Percentiles rank a stretch among this genome's conserved stretches.
Evolutionary conservation across 768 basidiomycete species (phyloP).

Genomic region (Mycena epipterygia): DNA sequence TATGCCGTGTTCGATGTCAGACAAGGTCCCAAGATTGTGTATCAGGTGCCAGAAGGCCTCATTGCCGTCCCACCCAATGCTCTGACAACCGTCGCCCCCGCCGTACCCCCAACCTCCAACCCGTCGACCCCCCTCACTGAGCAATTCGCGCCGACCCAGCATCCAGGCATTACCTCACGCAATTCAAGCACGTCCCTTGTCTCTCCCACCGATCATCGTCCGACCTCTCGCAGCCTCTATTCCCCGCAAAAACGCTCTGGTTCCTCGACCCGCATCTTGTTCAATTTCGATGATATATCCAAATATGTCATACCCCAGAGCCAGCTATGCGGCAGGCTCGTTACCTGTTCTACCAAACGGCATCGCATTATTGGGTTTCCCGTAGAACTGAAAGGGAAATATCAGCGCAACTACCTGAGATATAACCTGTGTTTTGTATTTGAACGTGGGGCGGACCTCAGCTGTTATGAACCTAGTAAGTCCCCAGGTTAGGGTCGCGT

Average conservation of each 20-base stretch:
- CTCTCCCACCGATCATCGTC: slow-evolving; percentile 61
- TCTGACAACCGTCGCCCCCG: slow-evolving; percentile 36
- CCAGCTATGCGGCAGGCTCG: slow-evolving; percentile 88
- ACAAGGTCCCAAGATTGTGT: slow-evolving; percentile 90
- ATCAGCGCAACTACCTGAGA: slow-evolving; percentile 89
- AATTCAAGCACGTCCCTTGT: slow-evolving; percentile 66
- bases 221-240: slow-evolving; percentile 56
- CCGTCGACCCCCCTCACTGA: slow-evolving; percentile 51
- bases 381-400: slow-evolving; percentile 80
- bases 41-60: slow-evolving; percentile 94
- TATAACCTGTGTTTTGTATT: slow-evolving; percentile 99
- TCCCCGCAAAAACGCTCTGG: slow-evolving; percentile 63
- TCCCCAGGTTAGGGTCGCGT: not conserved
- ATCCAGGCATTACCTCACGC: slow-evolving; percentile 54
- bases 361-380: slow-evolving; percentile 96
- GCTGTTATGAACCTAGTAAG: slow-evolving; percentile 88
- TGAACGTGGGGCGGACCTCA: slow-evolving; percentile 89
- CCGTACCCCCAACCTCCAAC: slow-evolving; percentile 50
- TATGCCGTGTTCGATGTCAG: slow-evolving; percentile 92
- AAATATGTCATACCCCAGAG: slow-evolving; percentile 95
- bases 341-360: slow-evolving; percentile 84
- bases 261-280: slow-evolving; percentile 70
- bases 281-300: slow-evolving; percentile 92
- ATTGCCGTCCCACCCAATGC: slow-evolving; percentile 66
- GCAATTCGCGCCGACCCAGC: slow-evolving; percentile 38